phyloP scores from a whole-genome alignment of 2,329 filamentous ascomycete species.

The Monilinia fructigena region DNA sequence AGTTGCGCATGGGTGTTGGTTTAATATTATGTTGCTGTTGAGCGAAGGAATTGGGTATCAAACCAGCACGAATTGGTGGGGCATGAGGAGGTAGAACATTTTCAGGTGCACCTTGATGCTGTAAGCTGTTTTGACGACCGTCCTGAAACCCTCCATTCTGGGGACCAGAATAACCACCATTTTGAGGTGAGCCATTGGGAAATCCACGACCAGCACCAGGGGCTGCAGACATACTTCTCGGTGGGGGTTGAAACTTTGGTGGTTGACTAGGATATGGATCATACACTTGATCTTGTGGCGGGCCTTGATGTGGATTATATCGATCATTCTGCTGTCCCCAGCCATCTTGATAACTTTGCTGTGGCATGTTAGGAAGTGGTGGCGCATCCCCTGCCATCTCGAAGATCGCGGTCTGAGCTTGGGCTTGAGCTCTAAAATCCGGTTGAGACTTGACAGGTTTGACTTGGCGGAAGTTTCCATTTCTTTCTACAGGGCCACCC shows the following conservation, averaged over 20 bases:
- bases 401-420: constrained; percentile 67
- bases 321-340: constrained; percentile 34
- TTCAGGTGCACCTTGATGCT: constrained; percentile 27
- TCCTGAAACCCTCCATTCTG: constrained; percentile 26
- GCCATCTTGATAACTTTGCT: constrained; percentile 31
- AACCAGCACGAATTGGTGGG: constrained; percentile 60
- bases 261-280: constrained; percentile 28
- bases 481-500: constrained; percentile 41
- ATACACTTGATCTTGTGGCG: constrained; percentile 28
- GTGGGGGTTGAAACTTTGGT: constrained; percentile 35
- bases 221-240: constrained; percentile 36
- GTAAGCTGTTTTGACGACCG: constrained; percentile 30
- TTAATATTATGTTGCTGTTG: constrained; percentile 51
- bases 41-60: constrained; percentile 58
- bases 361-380: constrained; percentile 48
- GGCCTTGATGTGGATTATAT: constrained; percentile 28
- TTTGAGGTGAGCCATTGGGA: constrained; percentile 26
- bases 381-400: constrained; percentile 68
- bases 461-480: constrained; percentile 44
- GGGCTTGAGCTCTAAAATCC: constrained; percentile 51
- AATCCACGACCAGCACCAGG: constrained; percentile 28
- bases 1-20: constrained; percentile 51
- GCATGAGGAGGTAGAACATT: constrained; percentile 59
- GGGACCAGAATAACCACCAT: constrained; percentile 25
- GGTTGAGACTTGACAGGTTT: constrained; percentile 66